Percentiles rank a stretch among this genome's conserved stretches.
Conservation (phyloP, 805 yeast species). For the Ogataea ramenticola region DNA sequence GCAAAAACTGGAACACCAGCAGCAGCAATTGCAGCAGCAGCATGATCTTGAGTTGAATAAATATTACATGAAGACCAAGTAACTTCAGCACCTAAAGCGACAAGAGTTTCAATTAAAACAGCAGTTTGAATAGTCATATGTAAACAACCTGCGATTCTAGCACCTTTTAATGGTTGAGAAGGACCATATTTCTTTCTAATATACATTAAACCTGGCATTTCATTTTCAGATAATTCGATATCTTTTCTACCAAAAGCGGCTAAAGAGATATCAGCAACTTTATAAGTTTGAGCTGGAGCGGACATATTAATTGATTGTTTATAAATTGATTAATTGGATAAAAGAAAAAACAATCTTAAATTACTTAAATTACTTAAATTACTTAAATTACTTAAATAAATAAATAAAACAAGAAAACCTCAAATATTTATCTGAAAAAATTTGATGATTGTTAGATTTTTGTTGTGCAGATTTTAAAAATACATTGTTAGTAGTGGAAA, state of each 20-base stretch:
- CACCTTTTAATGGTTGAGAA: slow-evolving; percentile 94
- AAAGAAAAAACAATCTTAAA: background rate
- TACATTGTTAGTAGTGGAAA: no score
- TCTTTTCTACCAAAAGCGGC: slow-evolving; percentile 99
- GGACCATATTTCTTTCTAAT: slow-evolving; percentile 89
- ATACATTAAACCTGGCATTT: slow-evolving; percentile 99
- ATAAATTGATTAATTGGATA: background rate
- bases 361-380: no score
- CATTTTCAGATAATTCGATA: slow-evolving; percentile 97
- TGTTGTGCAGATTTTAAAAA: no score
- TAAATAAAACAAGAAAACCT: background rate
- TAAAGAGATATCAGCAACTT: slow-evolving; percentile 95
- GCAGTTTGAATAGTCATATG: slow-evolving; percentile 99
- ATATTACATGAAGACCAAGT: slow-evolving; percentile 99
- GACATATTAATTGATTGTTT: slow-evolving; percentile 31
- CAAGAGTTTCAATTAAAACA: slow-evolving; percentile 94
- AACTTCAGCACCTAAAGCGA: slow-evolving; percentile 97
- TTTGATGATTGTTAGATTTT: no score
- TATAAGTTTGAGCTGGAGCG: slow-evolving; percentile 66
- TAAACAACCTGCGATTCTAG: slow-evolving; percentile 97
- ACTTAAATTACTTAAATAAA: no score
- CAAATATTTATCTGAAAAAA: no score
- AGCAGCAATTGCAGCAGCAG: slow-evolving; percentile 99
- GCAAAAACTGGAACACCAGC: slow-evolving; percentile 97
- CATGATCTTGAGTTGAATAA: slow-evolving; percentile 99